A percentile compares a stretch with the other conserved stretches of the same genome.
Evolutionary conservation across 805 yeast genomes (phyloP).

Genomic region (Dipodascus albidus): DNA sequence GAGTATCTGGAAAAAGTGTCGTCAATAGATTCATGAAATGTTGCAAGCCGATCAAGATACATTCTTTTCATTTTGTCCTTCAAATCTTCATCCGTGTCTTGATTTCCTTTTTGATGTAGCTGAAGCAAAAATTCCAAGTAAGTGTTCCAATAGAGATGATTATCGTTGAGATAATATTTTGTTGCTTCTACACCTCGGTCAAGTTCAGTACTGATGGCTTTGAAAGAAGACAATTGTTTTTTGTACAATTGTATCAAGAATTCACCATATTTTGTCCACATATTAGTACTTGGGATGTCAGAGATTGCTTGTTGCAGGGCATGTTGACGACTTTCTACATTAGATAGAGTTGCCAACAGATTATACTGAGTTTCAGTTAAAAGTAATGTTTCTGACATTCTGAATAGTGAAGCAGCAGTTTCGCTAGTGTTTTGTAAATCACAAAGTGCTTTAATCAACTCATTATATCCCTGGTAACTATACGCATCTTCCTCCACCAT

Average conservation of each 20-base stretch:
- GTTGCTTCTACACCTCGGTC: constrained; percentile 13
- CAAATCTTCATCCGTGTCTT: constrained; percentile 4
- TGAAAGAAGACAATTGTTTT: neutral
- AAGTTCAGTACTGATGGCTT: neutral
- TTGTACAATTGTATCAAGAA: constrained; percentile 3
- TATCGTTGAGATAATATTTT: constrained; percentile 10
- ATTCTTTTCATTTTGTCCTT: constrained; percentile 6
- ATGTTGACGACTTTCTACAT: constrained; percentile 1
- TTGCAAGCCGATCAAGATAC: constrained; percentile 15
- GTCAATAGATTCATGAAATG: constrained; percentile 18
- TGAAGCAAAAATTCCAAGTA: constrained; percentile 10
- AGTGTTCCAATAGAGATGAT: constrained; percentile 14
- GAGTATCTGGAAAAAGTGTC: constrained; percentile 21
- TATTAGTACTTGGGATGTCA: constrained; percentile 2
- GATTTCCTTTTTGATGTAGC: neutral
- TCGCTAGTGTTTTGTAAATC: neutral
- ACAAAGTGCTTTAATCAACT: constrained; percentile 1
- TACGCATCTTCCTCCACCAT: neutral
- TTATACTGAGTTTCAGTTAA: neutral
- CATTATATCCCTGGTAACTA: constrained; percentile 2
- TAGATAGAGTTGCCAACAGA: neutral
- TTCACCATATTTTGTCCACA: constrained; percentile 6
- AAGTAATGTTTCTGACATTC: neutral
- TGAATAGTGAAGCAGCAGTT: neutral
- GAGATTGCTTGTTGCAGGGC: neutral